Evolutionary conservation across 495 filamentous ascomycete species (phyloP).

Genomic region (Eremomyces bilateralis): DNA sequence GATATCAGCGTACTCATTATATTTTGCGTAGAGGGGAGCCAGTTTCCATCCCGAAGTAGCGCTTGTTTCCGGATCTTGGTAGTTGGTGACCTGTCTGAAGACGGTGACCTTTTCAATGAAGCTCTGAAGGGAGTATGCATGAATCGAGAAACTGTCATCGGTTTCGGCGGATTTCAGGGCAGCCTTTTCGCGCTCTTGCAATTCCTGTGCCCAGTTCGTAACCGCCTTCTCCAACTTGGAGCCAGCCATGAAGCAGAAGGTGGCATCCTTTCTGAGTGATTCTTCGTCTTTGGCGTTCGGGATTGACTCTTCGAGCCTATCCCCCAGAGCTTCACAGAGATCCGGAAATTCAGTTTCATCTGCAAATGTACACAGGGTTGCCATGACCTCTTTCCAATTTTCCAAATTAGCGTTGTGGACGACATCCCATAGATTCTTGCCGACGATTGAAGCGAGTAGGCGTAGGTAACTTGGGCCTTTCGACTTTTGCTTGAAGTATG

Average conservation of each 20-base stretch:
- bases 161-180: slow-evolving; percentile 35
- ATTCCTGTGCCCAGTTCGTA: slow-evolving; percentile 74
- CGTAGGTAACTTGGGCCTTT: slow-evolving; percentile 80
- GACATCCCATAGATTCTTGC: slow-evolving; percentile 95
- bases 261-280: slow-evolving; percentile 56
- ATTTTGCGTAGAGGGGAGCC: slow-evolving; percentile 72
- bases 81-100: slow-evolving; percentile 86
- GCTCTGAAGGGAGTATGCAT: slow-evolving; percentile 67
- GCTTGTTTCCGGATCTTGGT: slow-evolving; percentile 51
- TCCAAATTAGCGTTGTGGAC: slow-evolving; percentile 83
- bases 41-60: slow-evolving; percentile 56
- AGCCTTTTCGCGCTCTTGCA: slow-evolving; percentile 58
- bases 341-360: slow-evolving; percentile 79
- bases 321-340: slow-evolving; percentile 88
- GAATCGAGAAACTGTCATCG: slow-evolving; percentile 74
- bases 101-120: slow-evolving; percentile 98
- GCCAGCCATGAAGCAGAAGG: slow-evolving; percentile 86
- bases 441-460: slow-evolving; percentile 73
- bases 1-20: slow-evolving; percentile 91
- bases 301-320: slow-evolving; percentile 60
- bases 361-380: slow-evolving; percentile 82
- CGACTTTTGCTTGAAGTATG: slow-evolving; percentile 68
- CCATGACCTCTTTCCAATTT: slow-evolving; percentile 96
- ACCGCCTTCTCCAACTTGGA: slow-evolving; percentile 96
- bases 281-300: slow-evolving; percentile 23